A percentile compares a stretch with the other conserved stretches of the same genome.
phyloP scores from a whole-genome alignment of 768 basidiomycete species.

The Gloeophyllum trabeum region DNA sequence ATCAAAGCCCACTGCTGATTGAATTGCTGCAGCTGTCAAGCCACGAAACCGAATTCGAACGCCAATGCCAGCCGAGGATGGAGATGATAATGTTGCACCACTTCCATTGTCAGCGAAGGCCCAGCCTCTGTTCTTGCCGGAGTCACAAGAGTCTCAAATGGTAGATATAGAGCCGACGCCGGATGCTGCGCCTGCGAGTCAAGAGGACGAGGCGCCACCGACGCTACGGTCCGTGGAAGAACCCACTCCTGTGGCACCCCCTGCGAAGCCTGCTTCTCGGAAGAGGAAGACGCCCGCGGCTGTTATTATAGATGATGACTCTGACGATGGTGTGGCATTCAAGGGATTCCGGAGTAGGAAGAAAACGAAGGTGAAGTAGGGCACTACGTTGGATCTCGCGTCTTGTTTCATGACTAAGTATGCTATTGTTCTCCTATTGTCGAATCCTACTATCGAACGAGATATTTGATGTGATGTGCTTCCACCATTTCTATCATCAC shows the following conservation, averaged over 20 bases:
- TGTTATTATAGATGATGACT: constrained; percentile 50
- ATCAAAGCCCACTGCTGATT: too few species aligned
- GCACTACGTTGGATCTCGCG: too few species aligned
- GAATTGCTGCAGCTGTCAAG: too few species aligned
- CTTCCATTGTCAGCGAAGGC: constrained; percentile 22
- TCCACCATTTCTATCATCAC: too few species aligned
- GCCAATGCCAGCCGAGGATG: too few species aligned
- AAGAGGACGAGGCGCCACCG: constrained; percentile 16
- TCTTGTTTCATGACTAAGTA: too few species aligned
- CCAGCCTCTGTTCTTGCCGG: constrained; percentile 39
- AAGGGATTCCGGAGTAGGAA: constrained; percentile 40
- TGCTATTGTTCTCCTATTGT: too few species aligned
- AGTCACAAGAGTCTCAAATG: too few species aligned
- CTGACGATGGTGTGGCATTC: constrained; percentile 63
- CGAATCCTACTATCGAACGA: too few species aligned
- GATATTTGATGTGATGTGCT: too few species aligned
- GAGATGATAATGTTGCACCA: too few species aligned
- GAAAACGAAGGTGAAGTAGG: constrained; percentile 1
- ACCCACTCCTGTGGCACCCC: constrained; percentile 7
- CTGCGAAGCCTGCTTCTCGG: constrained; percentile 6
- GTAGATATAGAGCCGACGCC: constrained; percentile 34
- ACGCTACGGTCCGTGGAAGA: constrained; percentile 15
- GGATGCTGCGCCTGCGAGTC: constrained; percentile 6
- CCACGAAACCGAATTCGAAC: too few species aligned
- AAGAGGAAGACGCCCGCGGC: constrained; percentile 21